Evolutionary conservation across 441 rosid species (phyloP).

Genomic region (Erodium texanum): DNA sequence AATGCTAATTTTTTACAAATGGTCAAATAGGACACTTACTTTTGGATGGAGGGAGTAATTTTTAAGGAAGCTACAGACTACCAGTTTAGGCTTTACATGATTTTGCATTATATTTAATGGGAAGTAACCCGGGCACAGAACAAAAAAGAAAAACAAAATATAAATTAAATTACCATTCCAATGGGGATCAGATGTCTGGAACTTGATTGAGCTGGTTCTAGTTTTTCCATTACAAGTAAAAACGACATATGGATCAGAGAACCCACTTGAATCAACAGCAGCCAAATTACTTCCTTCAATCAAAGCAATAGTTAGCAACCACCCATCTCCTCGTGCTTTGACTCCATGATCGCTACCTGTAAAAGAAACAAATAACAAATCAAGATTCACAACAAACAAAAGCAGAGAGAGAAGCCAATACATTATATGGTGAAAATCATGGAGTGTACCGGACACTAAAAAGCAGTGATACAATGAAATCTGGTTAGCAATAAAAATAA

Average conservation of each 20-base stretch:
- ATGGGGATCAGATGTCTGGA: slow-evolving; percentile 70
- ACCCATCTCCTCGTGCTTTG: slow-evolving; percentile 95
- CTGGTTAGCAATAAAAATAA: not conserved
- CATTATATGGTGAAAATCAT: not conserved
- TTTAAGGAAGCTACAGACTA: not conserved
- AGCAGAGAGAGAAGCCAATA: not conserved
- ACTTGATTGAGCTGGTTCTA: slow-evolving; percentile 90
- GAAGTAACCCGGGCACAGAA: not conserved
- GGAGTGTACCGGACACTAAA: not conserved
- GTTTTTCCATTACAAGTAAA: slow-evolving; percentile 83
- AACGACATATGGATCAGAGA: slow-evolving; percentile 86
- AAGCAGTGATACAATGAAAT: not conserved
- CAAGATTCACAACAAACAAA: slow-evolving; percentile 1
- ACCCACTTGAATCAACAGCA: slow-evolving; percentile 85
- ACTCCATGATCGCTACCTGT: slow-evolving; percentile 89
- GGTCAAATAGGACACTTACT: not conserved
- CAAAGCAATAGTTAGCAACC: slow-evolving; percentile 89
- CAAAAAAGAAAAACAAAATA: slow-evolving; percentile 14
- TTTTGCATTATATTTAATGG: not conserved
- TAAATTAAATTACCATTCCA: slow-evolving; percentile 70
- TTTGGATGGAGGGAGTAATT: not conserved
- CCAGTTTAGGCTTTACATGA: not conserved
- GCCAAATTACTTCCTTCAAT: slow-evolving; percentile 81
- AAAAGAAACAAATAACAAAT: not conserved
- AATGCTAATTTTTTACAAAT: not conserved